Conservation (phyloP, 2,329 filamentous ascomycete genomes). For the Fusarium mexicanum region DNA sequence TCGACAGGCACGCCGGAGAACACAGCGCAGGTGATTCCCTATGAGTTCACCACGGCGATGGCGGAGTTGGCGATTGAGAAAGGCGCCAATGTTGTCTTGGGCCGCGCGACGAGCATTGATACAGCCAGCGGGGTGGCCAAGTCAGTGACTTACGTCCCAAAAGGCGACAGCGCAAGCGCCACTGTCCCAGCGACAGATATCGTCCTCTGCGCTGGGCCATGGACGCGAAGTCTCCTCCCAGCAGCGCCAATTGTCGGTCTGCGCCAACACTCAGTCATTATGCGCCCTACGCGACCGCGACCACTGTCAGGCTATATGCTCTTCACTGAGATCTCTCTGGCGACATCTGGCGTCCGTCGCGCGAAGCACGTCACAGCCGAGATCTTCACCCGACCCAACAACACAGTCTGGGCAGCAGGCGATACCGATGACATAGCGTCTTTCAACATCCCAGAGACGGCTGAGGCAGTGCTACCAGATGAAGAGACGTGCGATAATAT, state of each 20-base stretch:
- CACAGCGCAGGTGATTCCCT: neutral
- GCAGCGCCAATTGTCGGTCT: neutral
- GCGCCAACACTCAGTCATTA: neutral
- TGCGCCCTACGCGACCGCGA: neutral
- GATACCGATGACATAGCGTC: neutral
- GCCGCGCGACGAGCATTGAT: neutral
- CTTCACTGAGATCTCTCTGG: neutral
- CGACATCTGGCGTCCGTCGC: neutral
- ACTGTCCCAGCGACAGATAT: neutral
- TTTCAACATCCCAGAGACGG: neutral
- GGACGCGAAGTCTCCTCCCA: neutral
- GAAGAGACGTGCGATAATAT: neutral
- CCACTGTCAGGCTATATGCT: neutral
- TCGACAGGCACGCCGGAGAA: neutral
- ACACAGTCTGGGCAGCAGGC: neutral
- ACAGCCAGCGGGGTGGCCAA: accelerated
- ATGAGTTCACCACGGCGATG: neutral
- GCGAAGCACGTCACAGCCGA: neutral
- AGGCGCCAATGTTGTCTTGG: neutral
- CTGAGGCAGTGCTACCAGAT: neutral
- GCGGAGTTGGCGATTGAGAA: neutral
- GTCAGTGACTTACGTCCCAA: neutral
- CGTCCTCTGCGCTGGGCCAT: neutral
- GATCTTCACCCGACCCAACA: neutral
- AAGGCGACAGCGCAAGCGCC: neutral